These are phyloP conservation scores for Aethionema arabicum DNA, from an alignment of 345 rosid species.

Conservation along the genomic window DNA sequence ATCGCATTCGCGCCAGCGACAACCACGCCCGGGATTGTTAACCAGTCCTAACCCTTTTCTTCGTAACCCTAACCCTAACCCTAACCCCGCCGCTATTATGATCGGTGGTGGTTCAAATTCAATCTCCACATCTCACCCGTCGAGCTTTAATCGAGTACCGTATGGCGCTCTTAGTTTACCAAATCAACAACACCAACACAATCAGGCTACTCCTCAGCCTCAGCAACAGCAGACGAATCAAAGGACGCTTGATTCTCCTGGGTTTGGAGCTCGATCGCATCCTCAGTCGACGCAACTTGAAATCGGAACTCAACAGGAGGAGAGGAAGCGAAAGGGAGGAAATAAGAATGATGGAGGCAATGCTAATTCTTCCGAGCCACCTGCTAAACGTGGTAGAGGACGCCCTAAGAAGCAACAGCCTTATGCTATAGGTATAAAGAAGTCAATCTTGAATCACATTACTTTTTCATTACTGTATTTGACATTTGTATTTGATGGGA, in stretches of 20 bases:
- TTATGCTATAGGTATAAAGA: slow-evolving; percentile 53
- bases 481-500: slow-evolving; percentile 7
- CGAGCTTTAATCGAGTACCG: slow-evolving; percentile 20
- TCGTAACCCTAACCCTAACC: slow-evolving; percentile 37
- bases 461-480: slow-evolving; percentile 5
- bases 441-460: slow-evolving; percentile 4
- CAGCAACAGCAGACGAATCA: slow-evolving; percentile 38
- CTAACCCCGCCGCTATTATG: slow-evolving; percentile 31
- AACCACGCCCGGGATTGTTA: slow-evolving; percentile 35
- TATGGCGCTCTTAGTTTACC: slow-evolving; percentile 22
- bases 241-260: slow-evolving; percentile 41
- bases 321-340: slow-evolving; percentile 60
- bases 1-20: slow-evolving; percentile 33
- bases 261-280: slow-evolving; percentile 60
- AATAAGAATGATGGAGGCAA: slow-evolving; percentile 39
- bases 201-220: slow-evolving; percentile 36
- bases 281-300: slow-evolving; percentile 46
- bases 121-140: slow-evolving; percentile 24
- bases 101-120: slow-evolving; percentile 35
- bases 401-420: slow-evolving; percentile 73
- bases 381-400: slow-evolving; percentile 68
- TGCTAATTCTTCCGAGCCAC: slow-evolving; percentile 34
- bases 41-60: no score
- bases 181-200: slow-evolving; percentile 7
- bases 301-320: slow-evolving; percentile 32